Evolutionary conservation across 2,329 filamentous ascomycete genomes (phyloP), one percentile per base, ranked within the genome.

Genomic region (Byssochlamys sp.): DNA sequence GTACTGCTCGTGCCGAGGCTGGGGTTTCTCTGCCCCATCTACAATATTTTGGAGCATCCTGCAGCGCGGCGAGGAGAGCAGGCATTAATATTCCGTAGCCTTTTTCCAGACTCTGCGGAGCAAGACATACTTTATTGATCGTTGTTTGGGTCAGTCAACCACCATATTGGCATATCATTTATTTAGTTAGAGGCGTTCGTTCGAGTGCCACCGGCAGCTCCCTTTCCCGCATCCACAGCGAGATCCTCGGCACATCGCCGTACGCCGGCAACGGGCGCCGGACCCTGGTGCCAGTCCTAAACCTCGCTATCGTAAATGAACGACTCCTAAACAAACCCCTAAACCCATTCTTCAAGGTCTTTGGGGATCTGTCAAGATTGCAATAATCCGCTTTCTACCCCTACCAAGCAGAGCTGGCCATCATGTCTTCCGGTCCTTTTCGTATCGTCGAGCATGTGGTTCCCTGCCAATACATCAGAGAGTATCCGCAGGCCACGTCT

Each of bases 391-490:
- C 11, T 29, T 52, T 26, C 19, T 24, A 31, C 26, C 24, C 9
- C 11, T 6, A 27, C 50, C 50, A 6, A 27, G 7, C 28, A 52
- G 31, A 10, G n/a, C 9, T 24, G 4, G 31, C 28, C 72, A 70
- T 52, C 66, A 71, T 55, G 67, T 74, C 52, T 63, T 89, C 75
- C n/a, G 63, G 67, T 5, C 66, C 70, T 12, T 75, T 76, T 58
- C 75, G 81, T 62, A 76, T 95, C 65, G 81, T 84, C 62, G 87
- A 94, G 71, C 91, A 96, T 76, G 78, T 81, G 50, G 73, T 95
- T 63, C 81, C 84, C 57, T 84, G 83, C 63, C 84, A 90, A 62
- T 88, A 96, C 73, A 87, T 96, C 61, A 82, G 91, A 61, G 89
- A 95, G 69, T 95, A 90, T 69, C 80, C 88, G 5, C 82, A 83